Evolutionary conservation across 2,329 filamentous ascomycete species (phyloP).

Genomic region (Magnaporthales sp.): DNA sequence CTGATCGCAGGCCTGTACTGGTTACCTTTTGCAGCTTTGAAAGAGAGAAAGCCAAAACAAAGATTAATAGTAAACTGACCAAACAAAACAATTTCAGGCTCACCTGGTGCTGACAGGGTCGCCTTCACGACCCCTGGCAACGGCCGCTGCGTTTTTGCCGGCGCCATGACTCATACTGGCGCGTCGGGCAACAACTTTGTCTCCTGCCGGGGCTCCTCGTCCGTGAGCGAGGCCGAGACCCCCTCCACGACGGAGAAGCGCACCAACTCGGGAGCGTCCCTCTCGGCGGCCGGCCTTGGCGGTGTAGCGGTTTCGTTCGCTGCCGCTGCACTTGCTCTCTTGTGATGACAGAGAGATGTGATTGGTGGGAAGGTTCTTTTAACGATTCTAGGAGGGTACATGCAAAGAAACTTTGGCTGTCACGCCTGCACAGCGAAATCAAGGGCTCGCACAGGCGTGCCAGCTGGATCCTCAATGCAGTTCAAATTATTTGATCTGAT

Average conservation of each 20-base stretch:
- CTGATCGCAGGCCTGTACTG: background rate
- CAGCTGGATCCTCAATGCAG: background rate
- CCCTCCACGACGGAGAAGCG: background rate
- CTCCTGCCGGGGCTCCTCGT: conserved; percentile 30
- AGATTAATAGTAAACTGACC: background rate
- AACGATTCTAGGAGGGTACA: background rate
- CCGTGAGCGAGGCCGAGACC: background rate
- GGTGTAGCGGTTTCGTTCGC: background rate
- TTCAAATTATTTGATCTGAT: background rate
- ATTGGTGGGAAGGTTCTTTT: background rate
- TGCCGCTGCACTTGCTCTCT: background rate
- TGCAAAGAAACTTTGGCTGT: background rate
- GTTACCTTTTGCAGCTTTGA: too few relatives aligned
- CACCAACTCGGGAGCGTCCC: background rate
- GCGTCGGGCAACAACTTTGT: conserved; percentile 56
- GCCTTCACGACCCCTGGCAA: conserved; percentile 32
- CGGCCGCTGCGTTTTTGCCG: conserved; percentile 31
- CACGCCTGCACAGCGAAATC: too few relatives aligned
- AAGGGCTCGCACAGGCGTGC: background rate
- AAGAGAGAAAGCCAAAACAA: too few relatives aligned
- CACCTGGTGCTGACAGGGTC: conserved; percentile 54
- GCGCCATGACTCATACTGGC: conserved; percentile 57
- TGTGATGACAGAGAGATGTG: background rate
- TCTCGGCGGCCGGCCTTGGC: background rate
- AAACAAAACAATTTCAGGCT: conserved; percentile 20